Evolutionary conservation across 805 yeast species (phyloP), one percentile per base, ranked within the genome.

Genomic region (Myxozyma udenii): DNA sequence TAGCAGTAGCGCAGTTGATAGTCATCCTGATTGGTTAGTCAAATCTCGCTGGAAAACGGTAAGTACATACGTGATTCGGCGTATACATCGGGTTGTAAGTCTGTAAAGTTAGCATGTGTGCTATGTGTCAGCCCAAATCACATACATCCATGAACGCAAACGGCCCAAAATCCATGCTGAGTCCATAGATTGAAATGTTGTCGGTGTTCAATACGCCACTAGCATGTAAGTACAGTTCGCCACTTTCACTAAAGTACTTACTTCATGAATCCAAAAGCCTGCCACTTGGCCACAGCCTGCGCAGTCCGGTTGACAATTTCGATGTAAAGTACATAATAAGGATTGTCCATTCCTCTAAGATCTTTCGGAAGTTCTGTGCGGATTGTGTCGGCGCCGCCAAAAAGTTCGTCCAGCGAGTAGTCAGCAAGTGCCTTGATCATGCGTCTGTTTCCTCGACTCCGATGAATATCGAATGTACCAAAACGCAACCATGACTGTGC

Each of bases 141-240:
- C 53, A 5, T 26, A 51, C 53, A 39, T 58, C 62, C 62, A 58
- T 58, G 42, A 58, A 58, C 30, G 95, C 86, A 70, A 87, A 93
- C 0, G 98, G 98, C 2, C 98, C 98, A 68, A 84, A 93, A 68
- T 91, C 98, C 68, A 93, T 78, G 0, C 95, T 79, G 9, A 89
- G 71, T 0, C 98, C 98, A 40, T 84, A 64, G n/a, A 91, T 75
- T 0, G 96, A 87, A 0, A 96, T 87, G 65, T 91, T 91, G 65
- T 91, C 98, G 0, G 98, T 90, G 66, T 91, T 91, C 50, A 93
- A 72, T 3, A 93, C 98, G 12, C 98, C 98, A 64, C 55, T 51
- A 19, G 2, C n/a, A n/a, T n/a, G n/a, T n/a, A n/a, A n/a, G 5
- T n/a, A 9, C 21, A 14, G 18, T 5, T n/a, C 18, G 26, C 35